Evolutionary conservation across 2,329 filamentous ascomycete genomes (phyloP).

Genomic region (Drechslerella coelobrocha): DNA sequence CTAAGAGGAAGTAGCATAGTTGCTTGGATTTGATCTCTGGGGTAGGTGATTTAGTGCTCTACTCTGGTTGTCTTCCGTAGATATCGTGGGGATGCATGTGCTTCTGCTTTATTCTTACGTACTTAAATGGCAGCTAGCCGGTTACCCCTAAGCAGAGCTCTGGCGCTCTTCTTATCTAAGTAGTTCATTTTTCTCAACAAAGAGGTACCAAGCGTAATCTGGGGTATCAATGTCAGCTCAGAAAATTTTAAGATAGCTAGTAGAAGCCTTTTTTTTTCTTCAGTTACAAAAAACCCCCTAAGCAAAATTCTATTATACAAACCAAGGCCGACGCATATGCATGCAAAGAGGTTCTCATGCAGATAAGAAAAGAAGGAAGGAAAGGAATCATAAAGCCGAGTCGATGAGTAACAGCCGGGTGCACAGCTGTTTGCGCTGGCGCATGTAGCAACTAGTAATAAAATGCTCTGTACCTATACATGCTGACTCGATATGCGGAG

Average conservation of each 20-base stretch:
- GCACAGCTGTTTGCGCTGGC: neutral
- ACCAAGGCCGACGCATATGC: conserved; percentile 3
- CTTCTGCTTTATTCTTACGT: conserved; percentile 32
- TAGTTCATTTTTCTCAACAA: neutral
- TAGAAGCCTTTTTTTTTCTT: conserved; percentile 6
- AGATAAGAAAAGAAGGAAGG: conserved; percentile 32
- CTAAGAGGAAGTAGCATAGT: too few relatives aligned
- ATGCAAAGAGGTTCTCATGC: neutral
- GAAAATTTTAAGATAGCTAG: too few relatives aligned
- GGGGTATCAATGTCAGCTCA: conserved; percentile 36
- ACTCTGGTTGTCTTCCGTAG: too few relatives aligned
- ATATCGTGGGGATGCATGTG: conserved; percentile 39
- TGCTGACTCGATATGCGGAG: too few relatives aligned
- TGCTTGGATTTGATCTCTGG: too few relatives aligned
- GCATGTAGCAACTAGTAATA: neutral
- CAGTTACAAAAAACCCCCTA: neutral
- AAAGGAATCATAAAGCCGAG: too few relatives aligned
- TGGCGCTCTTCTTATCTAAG: conserved; percentile 47
- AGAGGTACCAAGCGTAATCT: conserved; percentile 18
- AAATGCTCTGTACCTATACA: too few relatives aligned
- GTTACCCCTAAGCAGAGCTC: conserved; percentile 32
- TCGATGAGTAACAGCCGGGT: conserved; percentile 18
- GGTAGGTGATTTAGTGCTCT: too few relatives aligned
- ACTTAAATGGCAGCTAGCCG: conserved; percentile 35
- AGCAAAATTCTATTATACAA: neutral